Base-by-base conservation (phyloP, 805 yeast genomes). In the Barnettozyma pratensis region DNA sequence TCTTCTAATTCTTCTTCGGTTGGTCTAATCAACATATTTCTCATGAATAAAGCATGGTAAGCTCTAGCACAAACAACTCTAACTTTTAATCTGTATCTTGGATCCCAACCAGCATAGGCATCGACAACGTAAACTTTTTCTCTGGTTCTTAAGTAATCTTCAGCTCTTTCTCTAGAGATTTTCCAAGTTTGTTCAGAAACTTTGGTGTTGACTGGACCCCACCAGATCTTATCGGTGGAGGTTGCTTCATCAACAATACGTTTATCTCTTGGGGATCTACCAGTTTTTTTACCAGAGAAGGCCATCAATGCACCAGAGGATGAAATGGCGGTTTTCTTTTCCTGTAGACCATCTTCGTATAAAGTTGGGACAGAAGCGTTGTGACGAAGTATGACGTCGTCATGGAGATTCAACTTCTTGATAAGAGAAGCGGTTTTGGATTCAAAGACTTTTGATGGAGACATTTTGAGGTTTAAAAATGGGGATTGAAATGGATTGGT, bases 91-190 rank as follows among this genome's bases (percentile, higher is more conserved):
- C 98, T 82, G 81, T 92, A 92, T 65, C 88, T 83, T 65, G 97
- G 97, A 70, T 92, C 99, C 99, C 99, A 92, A 57, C 99, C 99
- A 42, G 98, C 99, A 67, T 70, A 92, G 10, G 98, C 98, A 66
- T 92, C 99, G 57, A 92, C 90, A 55, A 92, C 91, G 71, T 86
- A 92, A 62, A 94, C 82, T 68, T 90, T 89, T 61, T 86, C 91
- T 73, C 96, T 86, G 48, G 98, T 92, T 78, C 96, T 87, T 69
- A 92, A 79, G 75, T 91, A 92, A 72, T 92, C 99, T 58, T 91
- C 80, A 45, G 99, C 98, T 73, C 99, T 87, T 60, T 92, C 92
- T 69, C 96, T 85, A 68, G 95, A 87, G 62, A 92, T 90, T 61
- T 81, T 80, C 98, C 98, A 92, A 26, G 97, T 90, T 67, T 84